Conservation (phyloP, 352 stramenopile species). For the Phytopythium cucurbitacearum region DNA sequence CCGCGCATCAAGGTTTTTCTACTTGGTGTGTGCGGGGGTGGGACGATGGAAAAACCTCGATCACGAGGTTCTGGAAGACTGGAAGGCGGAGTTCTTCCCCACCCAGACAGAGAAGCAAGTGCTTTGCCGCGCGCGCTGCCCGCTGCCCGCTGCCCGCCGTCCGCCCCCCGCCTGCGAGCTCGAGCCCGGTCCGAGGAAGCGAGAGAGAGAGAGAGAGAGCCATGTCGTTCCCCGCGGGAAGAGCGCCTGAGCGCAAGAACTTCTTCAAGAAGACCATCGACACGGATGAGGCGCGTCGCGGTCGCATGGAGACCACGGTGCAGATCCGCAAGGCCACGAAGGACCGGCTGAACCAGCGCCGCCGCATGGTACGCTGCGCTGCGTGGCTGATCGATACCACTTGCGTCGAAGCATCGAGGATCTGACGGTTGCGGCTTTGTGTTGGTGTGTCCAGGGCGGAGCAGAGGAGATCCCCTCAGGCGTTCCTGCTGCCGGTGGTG, state of each 20-base stretch:
- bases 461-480: slow-evolving; percentile 16
- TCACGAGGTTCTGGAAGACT: slow-evolving; percentile 2
- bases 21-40: slow-evolving; percentile 1
- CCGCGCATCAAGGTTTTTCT: not conserved
- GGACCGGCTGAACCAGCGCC: slow-evolving; percentile 75
- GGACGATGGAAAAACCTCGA: slow-evolving; percentile 2
- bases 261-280: slow-evolving; percentile 83
- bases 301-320: slow-evolving; percentile 74
- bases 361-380: slow-evolving; percentile 47
- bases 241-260: slow-evolving; percentile 68
- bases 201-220: slow-evolving; percentile 5
- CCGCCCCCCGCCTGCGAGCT: not conserved
- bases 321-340: slow-evolving; percentile 85
- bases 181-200: not conserved
- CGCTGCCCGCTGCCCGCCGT: not conserved
- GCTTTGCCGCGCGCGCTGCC: slow-evolving; percentile 7
- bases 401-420: not conserved
- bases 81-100: slow-evolving; percentile 2
- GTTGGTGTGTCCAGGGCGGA: slow-evolving; percentile 9
- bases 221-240: slow-evolving; percentile 72
- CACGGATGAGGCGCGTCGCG: slow-evolving; percentile 65
- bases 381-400: not conserved
- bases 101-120: slow-evolving; percentile 8
- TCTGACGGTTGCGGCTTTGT: not conserved
- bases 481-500: slow-evolving; percentile 21